These are phyloP conservation scores for Hymenoscyphus scutula DNA, from an alignment of 2,329 filamentous ascomycete genomes.

Conservation along the genomic window DNA sequence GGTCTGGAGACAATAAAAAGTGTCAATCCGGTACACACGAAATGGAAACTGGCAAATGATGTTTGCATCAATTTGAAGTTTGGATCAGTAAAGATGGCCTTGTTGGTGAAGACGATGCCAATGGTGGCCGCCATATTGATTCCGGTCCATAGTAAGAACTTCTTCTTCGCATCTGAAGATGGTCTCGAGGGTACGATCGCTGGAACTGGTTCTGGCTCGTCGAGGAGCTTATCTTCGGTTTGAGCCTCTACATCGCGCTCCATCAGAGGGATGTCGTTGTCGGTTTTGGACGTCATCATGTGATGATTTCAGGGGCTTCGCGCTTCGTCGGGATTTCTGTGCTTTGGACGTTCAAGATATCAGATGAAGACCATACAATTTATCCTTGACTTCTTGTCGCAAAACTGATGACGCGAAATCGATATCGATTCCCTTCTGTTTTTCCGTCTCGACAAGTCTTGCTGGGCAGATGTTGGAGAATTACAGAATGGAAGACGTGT, in stretches of 20 bases:
- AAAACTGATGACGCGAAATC: not conserved
- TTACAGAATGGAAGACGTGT: slow-evolving; percentile 9
- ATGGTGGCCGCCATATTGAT: slow-evolving; percentile 31
- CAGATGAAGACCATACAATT: not conserved
- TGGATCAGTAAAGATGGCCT: slow-evolving; percentile 32
- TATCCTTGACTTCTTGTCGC: not conserved
- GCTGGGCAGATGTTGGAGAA: not conserved
- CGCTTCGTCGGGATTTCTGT: not conserved
- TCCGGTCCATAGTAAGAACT: slow-evolving; percentile 17
- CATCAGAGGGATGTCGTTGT: slow-evolving; percentile 26
- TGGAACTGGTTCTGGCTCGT: slow-evolving; percentile 8
- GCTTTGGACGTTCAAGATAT: not conserved
- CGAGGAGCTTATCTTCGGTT: slow-evolving; percentile 16
- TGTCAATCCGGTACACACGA: slow-evolving; percentile 31
- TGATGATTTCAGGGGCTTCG: slow-evolving; percentile 12
- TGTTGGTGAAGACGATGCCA: slow-evolving; percentile 33
- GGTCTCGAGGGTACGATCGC: slow-evolving; percentile 9
- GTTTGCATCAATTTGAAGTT: slow-evolving; percentile 33
- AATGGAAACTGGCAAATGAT: slow-evolving; percentile 30
- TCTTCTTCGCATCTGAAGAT: slow-evolving; percentile 8
- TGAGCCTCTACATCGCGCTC: slow-evolving; percentile 23
- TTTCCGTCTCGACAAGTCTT: not conserved
- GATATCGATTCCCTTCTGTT: not conserved
- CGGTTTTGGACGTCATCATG: slow-evolving; percentile 19
- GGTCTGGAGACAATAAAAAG: slow-evolving; percentile 27